Base-by-base conservation (phyloP, 768 basidiomycete genomes). In the Boletales sp. region DNA sequence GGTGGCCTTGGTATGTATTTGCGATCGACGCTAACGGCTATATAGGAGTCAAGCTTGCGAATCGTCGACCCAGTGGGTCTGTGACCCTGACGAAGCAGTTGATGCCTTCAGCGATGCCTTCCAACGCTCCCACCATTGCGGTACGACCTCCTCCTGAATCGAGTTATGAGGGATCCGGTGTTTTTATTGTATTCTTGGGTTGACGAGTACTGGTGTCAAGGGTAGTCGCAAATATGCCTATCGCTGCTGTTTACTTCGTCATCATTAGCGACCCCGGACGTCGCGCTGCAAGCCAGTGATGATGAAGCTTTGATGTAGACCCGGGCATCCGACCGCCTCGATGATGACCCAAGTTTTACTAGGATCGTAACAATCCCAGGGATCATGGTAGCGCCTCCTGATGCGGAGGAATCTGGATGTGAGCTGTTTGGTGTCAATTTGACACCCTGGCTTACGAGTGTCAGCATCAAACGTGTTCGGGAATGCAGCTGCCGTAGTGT, bases 11-110 rank as follows among this genome's bases (percentile, higher is more conserved):
- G 29, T 7, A 6, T 45, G 19, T 2, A 32, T n/a, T 47, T 13
- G 39, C 42, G 13, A 32, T 18, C 9, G 19, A 37, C 19, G 12
- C 52, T 56, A 5, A 63, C 24, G 3, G 7, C 12, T 24, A 35
- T 48, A 42, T 35, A 61, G 50, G 32, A 38, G 50, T 55, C 47
- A 43, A 52, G 43, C 18, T 19, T 42, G 37, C 30, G 40, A 37
- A 15, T 32, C 29, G 56, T 48, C 49, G 31, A 47, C 30, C 44
- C 21, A 19, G 59, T 43, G 52, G 48, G 53, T 61, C 52, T 58
- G 40, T 30, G 47, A 41, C 40, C 32, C 47, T 17, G 47, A 48
- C 40, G 21, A 41, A 35, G 27, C n/a, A 32, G 39, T 19, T 24
- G 21, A 40, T 13, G 45, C 37, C 46, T 34, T 19, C 17, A 9